A percentile compares a stretch with the other conserved stretches of the same genome.
Evolutionary conservation across 768 basidiomycete genomes (phyloP).

Genomic region (Leccinum rimulosum): DNA sequence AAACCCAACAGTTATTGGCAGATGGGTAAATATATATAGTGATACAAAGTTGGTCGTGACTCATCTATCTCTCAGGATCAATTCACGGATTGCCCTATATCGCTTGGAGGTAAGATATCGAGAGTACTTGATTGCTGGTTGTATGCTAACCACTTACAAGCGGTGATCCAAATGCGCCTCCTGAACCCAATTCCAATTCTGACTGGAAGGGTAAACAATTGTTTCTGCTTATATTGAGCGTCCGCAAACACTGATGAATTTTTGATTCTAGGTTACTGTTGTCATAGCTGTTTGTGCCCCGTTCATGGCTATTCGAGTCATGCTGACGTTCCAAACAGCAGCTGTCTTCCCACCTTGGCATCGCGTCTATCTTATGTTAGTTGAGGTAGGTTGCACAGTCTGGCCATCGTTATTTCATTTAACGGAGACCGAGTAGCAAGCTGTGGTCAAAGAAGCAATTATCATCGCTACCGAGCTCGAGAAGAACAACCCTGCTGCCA

Average conservation of each 20-base stretch:
- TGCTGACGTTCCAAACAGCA: constrained; percentile 12
- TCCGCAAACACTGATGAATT: background rate
- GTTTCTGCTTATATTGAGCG: background rate
- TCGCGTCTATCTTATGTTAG: constrained; percentile 11
- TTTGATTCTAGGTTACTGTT: constrained; percentile 18
- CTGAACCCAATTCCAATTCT: constrained; percentile 1
- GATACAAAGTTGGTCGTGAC: background rate
- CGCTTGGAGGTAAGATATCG: constrained; percentile 7
- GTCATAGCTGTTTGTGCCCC: constrained; percentile 11
- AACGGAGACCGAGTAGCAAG: constrained; percentile 9
- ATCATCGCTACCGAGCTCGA: constrained; percentile 9
- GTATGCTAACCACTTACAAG: background rate
- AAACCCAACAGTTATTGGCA: constrained; percentile 25
- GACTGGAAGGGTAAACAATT: constrained; percentile 5
- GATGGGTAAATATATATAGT: constrained; percentile 5
- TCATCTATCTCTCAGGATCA: constrained; percentile 3
- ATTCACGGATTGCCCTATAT: constrained; percentile 20
- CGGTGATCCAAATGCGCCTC: constrained; percentile 15
- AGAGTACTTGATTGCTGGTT: too few relatives aligned
- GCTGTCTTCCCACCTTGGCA: constrained; percentile 24
- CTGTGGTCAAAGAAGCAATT: constrained; percentile 14
- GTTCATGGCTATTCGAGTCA: background rate
- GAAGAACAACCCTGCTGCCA: background rate
- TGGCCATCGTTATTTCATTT: too few relatives aligned
- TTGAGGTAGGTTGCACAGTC: constrained; percentile 7